Evolutionary conservation across 257 asterid genomes (phyloP).

Genomic region (Gentiana straminea): DNA sequence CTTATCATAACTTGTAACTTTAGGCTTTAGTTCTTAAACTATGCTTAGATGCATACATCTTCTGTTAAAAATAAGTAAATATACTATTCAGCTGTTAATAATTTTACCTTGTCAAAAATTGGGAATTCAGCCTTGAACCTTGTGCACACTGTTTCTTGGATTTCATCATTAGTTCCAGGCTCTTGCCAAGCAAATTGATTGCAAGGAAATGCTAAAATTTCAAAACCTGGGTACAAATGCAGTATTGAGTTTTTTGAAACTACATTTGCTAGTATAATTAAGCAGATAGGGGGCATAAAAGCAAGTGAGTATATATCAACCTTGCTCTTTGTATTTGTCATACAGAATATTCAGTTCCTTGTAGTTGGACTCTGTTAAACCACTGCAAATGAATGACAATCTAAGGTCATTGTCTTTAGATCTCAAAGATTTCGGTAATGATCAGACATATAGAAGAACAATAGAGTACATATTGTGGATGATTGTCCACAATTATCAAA

Average conservation of each 20-base stretch:
- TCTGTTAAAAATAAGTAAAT: too few species aligned
- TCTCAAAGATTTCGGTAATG: too few species aligned
- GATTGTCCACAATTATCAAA: too few species aligned
- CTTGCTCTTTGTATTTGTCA: slow-evolving; percentile 68
- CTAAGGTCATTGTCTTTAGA: too few species aligned
- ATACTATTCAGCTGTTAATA: too few species aligned
- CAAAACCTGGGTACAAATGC: slow-evolving; percentile 39
- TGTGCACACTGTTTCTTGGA: slow-evolving; percentile 60
- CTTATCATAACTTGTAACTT: too few species aligned
- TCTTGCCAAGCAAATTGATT: slow-evolving; percentile 86
- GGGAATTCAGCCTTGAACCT: slow-evolving; percentile 80
- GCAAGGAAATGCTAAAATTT: slow-evolving; percentile 90
- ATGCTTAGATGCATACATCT: too few species aligned
- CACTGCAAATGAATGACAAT: slow-evolving; percentile 23
- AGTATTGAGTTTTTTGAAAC: background rate
- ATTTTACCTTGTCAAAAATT: slow-evolving; percentile 66
- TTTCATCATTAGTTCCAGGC: slow-evolving; percentile 78
- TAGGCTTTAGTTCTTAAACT: too few species aligned
- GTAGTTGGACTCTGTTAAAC: slow-evolving; percentile 72
- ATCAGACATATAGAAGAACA: too few species aligned
- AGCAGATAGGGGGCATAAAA: slow-evolving; percentile 7
- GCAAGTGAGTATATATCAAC: slow-evolving; percentile 15
- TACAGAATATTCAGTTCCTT: slow-evolving; percentile 64
- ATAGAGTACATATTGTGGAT: too few species aligned
- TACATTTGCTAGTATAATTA: background rate